Percentiles rank a stretch among this genome's conserved stretches.
Conservation (phyloP, 1,284 basidiomycete genomes). For the Microbotryum saponariae region DNA sequence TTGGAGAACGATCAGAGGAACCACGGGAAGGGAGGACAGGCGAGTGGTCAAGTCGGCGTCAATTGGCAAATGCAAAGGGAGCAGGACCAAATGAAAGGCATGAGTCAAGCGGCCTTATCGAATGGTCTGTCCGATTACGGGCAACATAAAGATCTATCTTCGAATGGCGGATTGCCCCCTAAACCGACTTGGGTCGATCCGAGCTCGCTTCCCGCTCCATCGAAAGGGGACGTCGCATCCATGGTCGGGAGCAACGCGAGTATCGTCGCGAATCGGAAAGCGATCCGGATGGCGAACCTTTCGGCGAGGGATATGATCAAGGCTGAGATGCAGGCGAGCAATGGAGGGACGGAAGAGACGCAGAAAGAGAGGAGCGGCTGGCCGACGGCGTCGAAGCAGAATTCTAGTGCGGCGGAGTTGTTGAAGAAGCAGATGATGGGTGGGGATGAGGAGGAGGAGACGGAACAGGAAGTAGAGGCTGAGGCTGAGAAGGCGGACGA, state of each 20-base stretch:
- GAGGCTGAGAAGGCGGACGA: conserved; percentile 39
- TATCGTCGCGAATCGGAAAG: conserved; percentile 75
- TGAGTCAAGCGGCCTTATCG: too few relatives aligned
- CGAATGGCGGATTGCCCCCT: conserved; percentile 51
- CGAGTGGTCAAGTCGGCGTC: too few relatives aligned
- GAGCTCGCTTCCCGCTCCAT: neutral
- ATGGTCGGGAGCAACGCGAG: conserved; percentile 51
- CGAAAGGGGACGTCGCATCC: conserved; percentile 6
- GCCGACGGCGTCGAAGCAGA: too few relatives aligned
- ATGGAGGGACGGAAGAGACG: conserved; percentile 35
- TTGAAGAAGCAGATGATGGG: conserved; percentile 26
- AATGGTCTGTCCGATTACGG: conserved; percentile 10
- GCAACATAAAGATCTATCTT: conserved; percentile 70
- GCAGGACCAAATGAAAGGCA: too few relatives aligned
- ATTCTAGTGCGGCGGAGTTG: conserved; percentile 1
- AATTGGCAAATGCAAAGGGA: too few relatives aligned
- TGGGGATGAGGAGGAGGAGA: conserved; percentile 6
- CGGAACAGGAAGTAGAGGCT: conserved; percentile 9
- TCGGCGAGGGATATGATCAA: conserved; percentile 88
- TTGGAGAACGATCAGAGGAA: conserved; percentile 56
- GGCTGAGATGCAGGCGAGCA: conserved; percentile 63
- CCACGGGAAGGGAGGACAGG: too few relatives aligned
- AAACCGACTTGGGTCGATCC: conserved; percentile 14
- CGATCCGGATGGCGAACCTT: conserved; percentile 91
- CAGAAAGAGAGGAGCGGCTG: neutral